Evolutionary conservation across 805 yeast genomes (phyloP).

Genomic region (Yarrowia divulgata): DNA sequence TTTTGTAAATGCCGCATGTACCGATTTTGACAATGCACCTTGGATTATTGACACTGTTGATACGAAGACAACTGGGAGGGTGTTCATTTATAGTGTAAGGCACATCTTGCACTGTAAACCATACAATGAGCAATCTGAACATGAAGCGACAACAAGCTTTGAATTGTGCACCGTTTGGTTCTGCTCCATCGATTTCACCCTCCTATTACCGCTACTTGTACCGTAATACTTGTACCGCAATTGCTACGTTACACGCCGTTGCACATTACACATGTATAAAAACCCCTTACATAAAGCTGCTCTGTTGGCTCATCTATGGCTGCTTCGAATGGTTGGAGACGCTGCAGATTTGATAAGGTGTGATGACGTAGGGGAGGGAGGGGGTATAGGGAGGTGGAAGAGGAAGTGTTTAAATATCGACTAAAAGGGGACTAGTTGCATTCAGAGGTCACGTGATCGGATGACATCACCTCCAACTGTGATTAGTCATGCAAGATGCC

Average conservation of each 20-base stretch:
- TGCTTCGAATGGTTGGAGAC: conserved; percentile 12
- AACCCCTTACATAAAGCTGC: conserved; percentile 26
- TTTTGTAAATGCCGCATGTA: too few species aligned
- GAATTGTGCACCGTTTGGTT: too few species aligned
- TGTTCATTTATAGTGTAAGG: too few species aligned
- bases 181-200: too few species aligned
- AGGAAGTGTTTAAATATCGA: background rate
- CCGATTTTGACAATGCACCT: too few species aligned
- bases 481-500: background rate
- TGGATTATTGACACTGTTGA: too few species aligned
- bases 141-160: too few species aligned
- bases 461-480: background rate
- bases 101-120: too few species aligned
- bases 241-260: background rate
- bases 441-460: background rate
- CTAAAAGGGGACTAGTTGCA: background rate
- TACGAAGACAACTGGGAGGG: too few species aligned
- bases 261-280: too few species aligned
- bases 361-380: conserved; percentile 4
- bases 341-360: conserved; percentile 7
- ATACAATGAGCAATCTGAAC: too few species aligned
- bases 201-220: too few species aligned
- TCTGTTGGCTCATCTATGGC: background rate
- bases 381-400: background rate
- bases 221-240: background rate